These are phyloP conservation scores for Populus alba DNA, from an alignment of 345 rosid species.

Conservation along the genomic window DNA sequence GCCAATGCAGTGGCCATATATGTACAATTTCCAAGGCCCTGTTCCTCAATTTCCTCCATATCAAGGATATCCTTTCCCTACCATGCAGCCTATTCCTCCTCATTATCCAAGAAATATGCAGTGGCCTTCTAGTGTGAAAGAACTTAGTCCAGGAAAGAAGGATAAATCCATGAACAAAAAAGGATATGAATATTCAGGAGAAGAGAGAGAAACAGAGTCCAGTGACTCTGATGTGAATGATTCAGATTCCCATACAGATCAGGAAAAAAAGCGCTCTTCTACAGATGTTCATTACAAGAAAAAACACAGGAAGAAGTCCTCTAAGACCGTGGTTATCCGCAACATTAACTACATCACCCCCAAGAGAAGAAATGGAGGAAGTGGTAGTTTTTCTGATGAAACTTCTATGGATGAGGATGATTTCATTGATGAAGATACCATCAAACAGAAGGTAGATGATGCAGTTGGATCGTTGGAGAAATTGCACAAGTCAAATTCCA, in stretches of 20 bases:
- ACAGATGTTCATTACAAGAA: constrained; percentile 32
- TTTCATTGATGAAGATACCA: constrained; percentile 44
- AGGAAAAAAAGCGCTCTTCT: constrained; percentile 46
- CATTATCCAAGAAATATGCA: constrained; percentile 48
- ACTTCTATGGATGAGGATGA: constrained; percentile 49
- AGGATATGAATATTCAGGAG: constrained; percentile 41
- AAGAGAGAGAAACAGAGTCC: constrained; percentile 44
- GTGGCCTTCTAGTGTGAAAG: constrained; percentile 38
- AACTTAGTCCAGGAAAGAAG: constrained; percentile 26
- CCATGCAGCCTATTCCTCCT: constrained; percentile 49
- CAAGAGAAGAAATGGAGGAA: constrained; percentile 58
- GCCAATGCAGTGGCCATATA: constrained; percentile 63
- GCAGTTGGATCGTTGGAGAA: constrained; percentile 51
- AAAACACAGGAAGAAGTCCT: constrained; percentile 54
- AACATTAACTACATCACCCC: constrained; percentile 88
- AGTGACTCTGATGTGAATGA: constrained; percentile 52
- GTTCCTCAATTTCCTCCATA: constrained; percentile 51
- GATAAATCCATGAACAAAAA: constrained; percentile 41
- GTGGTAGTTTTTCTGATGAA: constrained; percentile 31
- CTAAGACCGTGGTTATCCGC: constrained; percentile 73
- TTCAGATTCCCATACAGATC: constrained; percentile 41
- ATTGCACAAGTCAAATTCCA: constrained; percentile 30
- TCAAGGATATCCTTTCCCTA: constrained; percentile 69
- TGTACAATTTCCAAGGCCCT: constrained; percentile 51
- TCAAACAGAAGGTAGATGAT: constrained; percentile 52